Conservation (phyloP, 768 basidiomycete species). For the Lentinula guzmanii region DNA sequence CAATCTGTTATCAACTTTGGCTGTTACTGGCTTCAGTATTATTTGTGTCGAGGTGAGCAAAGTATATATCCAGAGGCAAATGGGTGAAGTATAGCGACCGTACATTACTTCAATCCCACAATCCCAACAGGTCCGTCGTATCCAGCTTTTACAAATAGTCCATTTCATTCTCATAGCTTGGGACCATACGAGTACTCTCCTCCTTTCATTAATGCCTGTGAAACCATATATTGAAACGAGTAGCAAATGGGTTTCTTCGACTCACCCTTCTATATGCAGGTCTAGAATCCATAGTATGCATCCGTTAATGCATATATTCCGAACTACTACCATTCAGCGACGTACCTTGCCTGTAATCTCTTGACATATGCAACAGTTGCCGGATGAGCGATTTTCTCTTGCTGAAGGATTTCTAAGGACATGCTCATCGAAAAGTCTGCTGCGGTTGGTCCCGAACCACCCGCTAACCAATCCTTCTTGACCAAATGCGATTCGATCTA, state of each 20-base stretch:
- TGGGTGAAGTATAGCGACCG: too few relatives aligned
- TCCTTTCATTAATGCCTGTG: neutral
- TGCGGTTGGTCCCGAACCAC: neutral
- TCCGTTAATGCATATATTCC: neutral
- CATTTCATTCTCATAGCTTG: neutral
- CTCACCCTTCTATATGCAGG: constrained; percentile 1
- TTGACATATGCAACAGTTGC: neutral
- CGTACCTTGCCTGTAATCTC: constrained; percentile 3
- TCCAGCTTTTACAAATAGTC: neutral
- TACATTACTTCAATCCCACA: too few relatives aligned
- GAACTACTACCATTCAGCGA: neutral
- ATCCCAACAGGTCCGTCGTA: too few relatives aligned
- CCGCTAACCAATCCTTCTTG: constrained; percentile 4
- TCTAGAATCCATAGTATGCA: neutral
- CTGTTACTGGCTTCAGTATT: too few relatives aligned
- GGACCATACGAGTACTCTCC: constrained; percentile 2
- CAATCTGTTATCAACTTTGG: too few relatives aligned
- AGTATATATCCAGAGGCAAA: too few relatives aligned
- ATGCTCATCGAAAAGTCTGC: constrained; percentile 5
- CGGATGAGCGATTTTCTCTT: neutral
- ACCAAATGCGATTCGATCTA: constrained; percentile 1
- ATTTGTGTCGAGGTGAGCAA: too few relatives aligned
- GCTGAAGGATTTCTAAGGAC: neutral
- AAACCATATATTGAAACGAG: neutral
- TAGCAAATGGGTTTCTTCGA: neutral